Conservation (phyloP, 257 asterid species). For the Gentiana macrophylla region DNA sequence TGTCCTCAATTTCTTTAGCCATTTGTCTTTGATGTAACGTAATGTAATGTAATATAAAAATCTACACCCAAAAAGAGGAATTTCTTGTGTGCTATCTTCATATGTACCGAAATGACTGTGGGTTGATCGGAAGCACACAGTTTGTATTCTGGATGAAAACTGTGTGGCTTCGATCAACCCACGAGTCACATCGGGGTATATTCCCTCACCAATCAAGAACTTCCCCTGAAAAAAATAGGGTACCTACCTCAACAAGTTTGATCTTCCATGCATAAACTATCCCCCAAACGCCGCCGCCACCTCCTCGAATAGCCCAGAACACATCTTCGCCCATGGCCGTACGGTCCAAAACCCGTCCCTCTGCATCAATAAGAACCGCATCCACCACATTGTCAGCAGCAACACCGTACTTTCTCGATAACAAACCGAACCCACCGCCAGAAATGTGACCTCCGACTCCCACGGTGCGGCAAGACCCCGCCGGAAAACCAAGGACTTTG, state of each 20-base stretch:
- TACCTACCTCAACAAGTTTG: slow-evolving; percentile 20
- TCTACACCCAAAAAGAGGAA: too few relatives aligned
- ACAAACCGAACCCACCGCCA: slow-evolving; percentile 1
- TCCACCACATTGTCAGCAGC: slow-evolving; percentile 38
- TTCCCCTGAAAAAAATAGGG: too few relatives aligned
- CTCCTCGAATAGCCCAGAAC: slow-evolving; percentile 56
- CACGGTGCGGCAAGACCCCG: not conserved
- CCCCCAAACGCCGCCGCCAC: slow-evolving; percentile 53
- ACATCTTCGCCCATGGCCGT: slow-evolving; percentile 35
- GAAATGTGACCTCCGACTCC: slow-evolving; percentile 2
- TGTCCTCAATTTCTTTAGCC: too few relatives aligned
- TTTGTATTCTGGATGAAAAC: too few relatives aligned
- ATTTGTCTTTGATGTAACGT: too few relatives aligned
- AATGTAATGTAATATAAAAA: too few relatives aligned
- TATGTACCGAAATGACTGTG: too few relatives aligned
- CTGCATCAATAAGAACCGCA: slow-evolving; percentile 21
- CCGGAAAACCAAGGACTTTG: not conserved
- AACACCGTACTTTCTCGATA: slow-evolving; percentile 19
- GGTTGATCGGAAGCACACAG: too few relatives aligned
- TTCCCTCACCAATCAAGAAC: too few relatives aligned
- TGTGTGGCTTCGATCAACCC: too few relatives aligned
- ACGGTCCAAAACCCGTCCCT: slow-evolving; percentile 25
- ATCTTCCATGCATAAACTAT: slow-evolving; percentile 40
- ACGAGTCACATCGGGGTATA: too few relatives aligned
- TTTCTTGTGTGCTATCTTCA: too few relatives aligned